Evolutionary conservation across 2,329 filamentous ascomycete genomes (phyloP).

Genomic region (Ascochyta lentis): DNA sequence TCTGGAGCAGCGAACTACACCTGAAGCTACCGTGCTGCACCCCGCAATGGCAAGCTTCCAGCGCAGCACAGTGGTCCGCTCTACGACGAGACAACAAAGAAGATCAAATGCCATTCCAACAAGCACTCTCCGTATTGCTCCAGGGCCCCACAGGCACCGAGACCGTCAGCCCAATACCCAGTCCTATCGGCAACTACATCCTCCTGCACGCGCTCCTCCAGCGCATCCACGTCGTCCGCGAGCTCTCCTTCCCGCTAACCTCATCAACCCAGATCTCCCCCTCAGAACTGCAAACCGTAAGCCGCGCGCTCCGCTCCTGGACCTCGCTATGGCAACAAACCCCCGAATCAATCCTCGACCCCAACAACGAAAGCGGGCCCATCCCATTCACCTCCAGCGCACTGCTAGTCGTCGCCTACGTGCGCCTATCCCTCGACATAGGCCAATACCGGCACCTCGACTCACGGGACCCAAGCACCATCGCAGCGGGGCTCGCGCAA

Average conservation of each 20-base stretch:
- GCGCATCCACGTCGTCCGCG: conserved; percentile 37
- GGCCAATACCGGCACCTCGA: conserved; percentile 55
- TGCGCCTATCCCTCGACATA: conserved; percentile 55
- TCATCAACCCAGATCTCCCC: conserved; percentile 28
- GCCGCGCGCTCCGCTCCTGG: conserved; percentile 43
- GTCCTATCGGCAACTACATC: conserved; percentile 41
- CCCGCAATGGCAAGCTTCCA: conserved; percentile 34
- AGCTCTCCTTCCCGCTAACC: conserved; percentile 33
- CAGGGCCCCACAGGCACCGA: conserved; percentile 23
- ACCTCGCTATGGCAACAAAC: conserved; percentile 46
- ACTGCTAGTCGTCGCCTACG: conserved; percentile 56
- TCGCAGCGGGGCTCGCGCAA: conserved; percentile 50
- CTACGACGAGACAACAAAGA: conserved; percentile 32
- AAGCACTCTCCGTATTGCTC: conserved; percentile 36
- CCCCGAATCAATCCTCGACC: conserved; percentile 46
- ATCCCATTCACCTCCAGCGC: conserved; percentile 55
- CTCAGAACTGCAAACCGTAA: conserved; percentile 31
- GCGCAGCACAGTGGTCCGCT: conserved; percentile 35
- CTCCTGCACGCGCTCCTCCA: conserved; percentile 41
- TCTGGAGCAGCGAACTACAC: conserved; percentile 40
- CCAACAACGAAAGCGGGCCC: conserved; percentile 46
- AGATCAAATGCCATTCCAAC: conserved; percentile 38
- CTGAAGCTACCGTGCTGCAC: conserved; percentile 37
- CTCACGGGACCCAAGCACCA: conserved; percentile 51
- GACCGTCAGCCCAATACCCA: conserved; percentile 36